Evolutionary conservation across 2,329 filamentous ascomycete species (phyloP), one percentile per base, ranked within the genome.

Genomic region (Epicoccum nigrum): DNA sequence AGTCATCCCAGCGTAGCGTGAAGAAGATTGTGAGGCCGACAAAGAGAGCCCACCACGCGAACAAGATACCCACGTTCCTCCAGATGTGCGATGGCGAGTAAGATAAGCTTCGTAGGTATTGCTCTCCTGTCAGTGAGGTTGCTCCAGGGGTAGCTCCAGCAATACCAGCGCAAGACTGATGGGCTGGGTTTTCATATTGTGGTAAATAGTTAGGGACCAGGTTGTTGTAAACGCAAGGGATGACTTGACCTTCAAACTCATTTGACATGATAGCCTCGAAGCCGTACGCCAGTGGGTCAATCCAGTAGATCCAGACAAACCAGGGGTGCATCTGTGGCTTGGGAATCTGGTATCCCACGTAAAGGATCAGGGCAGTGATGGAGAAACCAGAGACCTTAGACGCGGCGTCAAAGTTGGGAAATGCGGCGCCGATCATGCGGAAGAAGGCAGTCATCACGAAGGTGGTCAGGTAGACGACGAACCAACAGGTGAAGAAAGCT

Each of bases 381-480:
- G 78, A 74, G 2, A 81, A 76, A 0, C 81, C 80, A 2, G 81
- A 80, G 60, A 83, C 71, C 59, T 87, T 87, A 35, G 83, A 49
- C 71, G 81, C 65, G 77, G 78, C n/a, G 74, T 78, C 38, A 79
- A 73, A 4, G 85, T 87, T 52, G 83, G 81, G 11, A 86, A 91
- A 15, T 83, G 77, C 74, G 1, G 88, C 86, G 19, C 82, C 90
- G 54, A 94, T 88, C 12, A 84, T 86, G 28, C 90, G 83, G 80
- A 94, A 94, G 51, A 92, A 81, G 81, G 90, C 90, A 19, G 87
- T 91, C 88, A 93, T 93, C 47, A 82, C 80, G 63, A 95, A 62
- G 7, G 88, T 87, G 0, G 82, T 84, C 49, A 82, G 67, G 72
- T 91, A 89, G 1, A 84, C 85, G 61, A 92, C 80, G 44, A 95